Evolutionary conservation across 2,329 filamentous ascomycete species (phyloP).

Genomic region (Lecanosticta acicola): DNA sequence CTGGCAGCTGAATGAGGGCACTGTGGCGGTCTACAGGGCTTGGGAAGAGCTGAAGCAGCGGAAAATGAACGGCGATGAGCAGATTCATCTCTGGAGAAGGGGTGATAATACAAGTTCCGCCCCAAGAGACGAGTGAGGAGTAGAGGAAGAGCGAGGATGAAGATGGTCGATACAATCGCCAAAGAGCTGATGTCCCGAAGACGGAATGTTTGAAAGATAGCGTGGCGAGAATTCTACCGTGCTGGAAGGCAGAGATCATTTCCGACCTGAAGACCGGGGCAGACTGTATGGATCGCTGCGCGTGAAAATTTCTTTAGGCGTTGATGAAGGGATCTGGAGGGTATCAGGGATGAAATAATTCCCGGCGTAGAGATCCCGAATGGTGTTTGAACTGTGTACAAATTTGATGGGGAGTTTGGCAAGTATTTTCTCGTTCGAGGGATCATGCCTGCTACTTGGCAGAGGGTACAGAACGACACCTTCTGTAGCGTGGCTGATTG

Average conservation of each 20-base stretch:
- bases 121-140: constrained; percentile 7
- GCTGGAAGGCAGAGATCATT: constrained; percentile 10
- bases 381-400: constrained; percentile 12
- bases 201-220: constrained; percentile 15
- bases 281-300: constrained; percentile 12
- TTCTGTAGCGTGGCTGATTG: background rate
- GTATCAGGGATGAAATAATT: constrained; percentile 12
- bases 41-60: constrained; percentile 9
- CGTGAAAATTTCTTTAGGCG: constrained; percentile 11
- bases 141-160: constrained; percentile 8
- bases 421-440: background rate
- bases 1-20: constrained; percentile 13
- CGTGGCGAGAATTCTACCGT: constrained; percentile 9
- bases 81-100: constrained; percentile 9
- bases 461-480: background rate
- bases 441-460: background rate
- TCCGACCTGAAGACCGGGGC: constrained; percentile 6
- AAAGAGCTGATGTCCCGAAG: constrained; percentile 6
- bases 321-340: constrained; percentile 14
- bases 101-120: constrained; percentile 5
- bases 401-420: constrained; percentile 8
- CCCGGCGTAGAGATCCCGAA: constrained; percentile 13
- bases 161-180: constrained; percentile 8
- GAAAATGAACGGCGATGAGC: constrained; percentile 9
- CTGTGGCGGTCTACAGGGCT: constrained; percentile 11